A percentile compares a stretch with the other conserved stretches of the same genome.
phyloP scores from a whole-genome alignment of 2,329 filamentous ascomycete species.

The Colletotrichum salicis region DNA sequence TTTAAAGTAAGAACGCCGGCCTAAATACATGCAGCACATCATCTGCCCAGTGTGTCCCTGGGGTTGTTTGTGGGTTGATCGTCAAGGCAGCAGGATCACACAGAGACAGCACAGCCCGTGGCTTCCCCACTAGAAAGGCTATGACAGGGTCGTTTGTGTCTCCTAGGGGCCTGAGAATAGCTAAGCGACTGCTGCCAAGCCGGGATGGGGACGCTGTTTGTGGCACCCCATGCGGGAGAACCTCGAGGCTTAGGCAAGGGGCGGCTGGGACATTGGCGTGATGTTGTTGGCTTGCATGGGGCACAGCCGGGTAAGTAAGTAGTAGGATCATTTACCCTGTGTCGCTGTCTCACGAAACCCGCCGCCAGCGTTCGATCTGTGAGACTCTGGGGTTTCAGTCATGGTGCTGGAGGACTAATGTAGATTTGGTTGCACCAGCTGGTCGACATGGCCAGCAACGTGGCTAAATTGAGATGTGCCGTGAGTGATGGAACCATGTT shows the following conservation, averaged over 20 bases:
- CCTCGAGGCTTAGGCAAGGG: background rate
- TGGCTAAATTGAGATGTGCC: background rate
- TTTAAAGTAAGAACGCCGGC: background rate
- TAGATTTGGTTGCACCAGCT: background rate
- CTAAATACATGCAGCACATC: background rate
- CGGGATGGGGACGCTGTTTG: background rate
- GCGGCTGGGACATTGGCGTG: background rate
- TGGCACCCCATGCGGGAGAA: background rate
- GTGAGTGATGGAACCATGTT: too few relatives aligned
- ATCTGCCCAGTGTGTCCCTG: background rate
- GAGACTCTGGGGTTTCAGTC: background rate
- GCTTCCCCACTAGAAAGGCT: background rate
- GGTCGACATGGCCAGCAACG: background rate
- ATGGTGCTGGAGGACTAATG: background rate
- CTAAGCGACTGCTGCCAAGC: conserved; percentile 8
- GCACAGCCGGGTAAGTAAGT: background rate
- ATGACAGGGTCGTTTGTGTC: background rate
- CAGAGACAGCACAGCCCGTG: background rate
- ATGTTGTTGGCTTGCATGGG: background rate
- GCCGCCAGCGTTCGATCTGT: background rate
- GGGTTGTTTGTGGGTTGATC: background rate
- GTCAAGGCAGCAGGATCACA: conserved; percentile 3
- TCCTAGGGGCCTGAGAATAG: background rate
- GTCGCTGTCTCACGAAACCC: background rate
- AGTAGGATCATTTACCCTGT: background rate